Evolutionary conservation across 2,329 filamentous ascomycete species (phyloP).

Genomic region (Ambrosiella xylebori): DNA sequence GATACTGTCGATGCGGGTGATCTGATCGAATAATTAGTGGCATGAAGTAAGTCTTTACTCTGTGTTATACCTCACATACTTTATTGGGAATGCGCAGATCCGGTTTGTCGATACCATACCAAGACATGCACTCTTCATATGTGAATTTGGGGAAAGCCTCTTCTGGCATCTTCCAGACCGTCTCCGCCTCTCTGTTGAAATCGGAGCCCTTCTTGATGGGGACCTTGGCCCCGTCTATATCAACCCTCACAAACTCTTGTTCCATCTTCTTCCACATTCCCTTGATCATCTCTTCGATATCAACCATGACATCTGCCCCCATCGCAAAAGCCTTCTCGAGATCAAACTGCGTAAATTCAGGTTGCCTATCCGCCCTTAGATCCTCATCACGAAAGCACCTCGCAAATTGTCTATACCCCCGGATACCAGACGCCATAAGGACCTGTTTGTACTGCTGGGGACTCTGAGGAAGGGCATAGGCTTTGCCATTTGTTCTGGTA

Average conservation of each 20-base stretch:
- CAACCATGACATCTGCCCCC: constrained; percentile 49
- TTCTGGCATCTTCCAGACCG: constrained; percentile 16
- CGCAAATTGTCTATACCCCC: constrained; percentile 79
- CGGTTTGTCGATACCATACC: constrained; percentile 81
- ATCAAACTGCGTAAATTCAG: constrained; percentile 94
- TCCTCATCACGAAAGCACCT: constrained; percentile 94
- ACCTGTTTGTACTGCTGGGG: constrained; percentile 98
- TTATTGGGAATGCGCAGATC: constrained; percentile 60
- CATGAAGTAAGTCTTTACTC: no score
- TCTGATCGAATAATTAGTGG: constrained; percentile 26
- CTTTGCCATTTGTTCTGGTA: constrained; percentile 54
- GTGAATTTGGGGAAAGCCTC: constrained; percentile 40
- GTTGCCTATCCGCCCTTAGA: constrained; percentile 76
- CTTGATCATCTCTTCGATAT: constrained; percentile 34
- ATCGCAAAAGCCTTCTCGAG: constrained; percentile 80
- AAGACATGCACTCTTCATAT: constrained; percentile 63
- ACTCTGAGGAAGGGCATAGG: constrained; percentile 87
- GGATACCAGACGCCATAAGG: constrained; percentile 76
- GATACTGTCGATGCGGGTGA: constrained; percentile 46
- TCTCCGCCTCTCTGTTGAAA: neutral
- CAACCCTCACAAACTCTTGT: constrained; percentile 21
- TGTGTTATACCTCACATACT: constrained; percentile 24
- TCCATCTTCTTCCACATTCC: constrained; percentile 36
- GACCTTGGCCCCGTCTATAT: constrained; percentile 18
- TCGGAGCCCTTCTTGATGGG: constrained; percentile 16